Conservation (phyloP, 768 basidiomycete species). For the Podaxis sp. region DNA sequence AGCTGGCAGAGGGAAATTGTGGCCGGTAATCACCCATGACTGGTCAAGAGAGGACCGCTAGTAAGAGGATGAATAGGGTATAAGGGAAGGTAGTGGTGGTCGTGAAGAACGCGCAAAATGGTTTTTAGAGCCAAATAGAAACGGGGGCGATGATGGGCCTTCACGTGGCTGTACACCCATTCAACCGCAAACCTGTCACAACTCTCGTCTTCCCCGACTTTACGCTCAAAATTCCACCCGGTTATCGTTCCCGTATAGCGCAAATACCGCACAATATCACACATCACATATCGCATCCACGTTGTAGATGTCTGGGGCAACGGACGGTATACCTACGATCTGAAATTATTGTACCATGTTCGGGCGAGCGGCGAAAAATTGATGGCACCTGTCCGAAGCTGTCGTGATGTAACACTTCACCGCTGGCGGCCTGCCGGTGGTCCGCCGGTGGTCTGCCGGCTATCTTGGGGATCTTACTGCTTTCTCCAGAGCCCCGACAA, state of each 20-base stretch:
- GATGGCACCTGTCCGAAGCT: background rate
- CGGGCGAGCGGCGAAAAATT: background rate
- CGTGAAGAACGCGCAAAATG: slow-evolving; percentile 4
- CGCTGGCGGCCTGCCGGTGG: background rate
- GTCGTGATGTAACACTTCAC: background rate
- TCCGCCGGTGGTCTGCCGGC: background rate
- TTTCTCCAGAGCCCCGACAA: background rate
- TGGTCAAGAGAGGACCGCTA: slow-evolving; percentile 15
- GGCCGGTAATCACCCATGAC: slow-evolving; percentile 39
- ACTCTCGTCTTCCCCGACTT: background rate
- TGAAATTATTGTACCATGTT: background rate
- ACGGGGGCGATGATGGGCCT: slow-evolving; percentile 16
- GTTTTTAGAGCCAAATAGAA: slow-evolving; percentile 14
- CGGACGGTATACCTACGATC: background rate
- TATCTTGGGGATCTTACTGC: background rate
- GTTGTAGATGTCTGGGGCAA: background rate
- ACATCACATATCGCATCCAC: background rate
- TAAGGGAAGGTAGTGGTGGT: slow-evolving; percentile 14
- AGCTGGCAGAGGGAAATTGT: slow-evolving; percentile 33
- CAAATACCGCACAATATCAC: background rate
- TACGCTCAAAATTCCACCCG: background rate
- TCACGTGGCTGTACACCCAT: slow-evolving; percentile 14
- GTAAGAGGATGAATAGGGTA: slow-evolving; percentile 10
- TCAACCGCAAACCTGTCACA: background rate
- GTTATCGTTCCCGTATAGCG: background rate